Conservation (phyloP, 2,329 filamentous ascomycete genomes). For the Arthroderma sp. region DNA sequence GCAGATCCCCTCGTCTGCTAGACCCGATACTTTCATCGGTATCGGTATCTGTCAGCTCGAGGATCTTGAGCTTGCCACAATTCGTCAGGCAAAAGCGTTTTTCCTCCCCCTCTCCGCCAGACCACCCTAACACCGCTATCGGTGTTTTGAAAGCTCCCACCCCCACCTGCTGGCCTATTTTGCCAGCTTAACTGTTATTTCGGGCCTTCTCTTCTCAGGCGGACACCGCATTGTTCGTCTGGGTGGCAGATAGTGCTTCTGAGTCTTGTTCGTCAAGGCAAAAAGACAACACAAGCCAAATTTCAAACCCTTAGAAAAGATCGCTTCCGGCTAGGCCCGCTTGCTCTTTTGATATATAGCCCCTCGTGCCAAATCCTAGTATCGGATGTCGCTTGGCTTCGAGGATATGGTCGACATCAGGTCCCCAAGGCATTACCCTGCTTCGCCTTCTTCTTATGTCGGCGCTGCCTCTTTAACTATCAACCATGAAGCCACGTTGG, state of each 20-base stretch:
- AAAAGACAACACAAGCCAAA: background rate
- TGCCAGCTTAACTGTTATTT: conserved; percentile 60
- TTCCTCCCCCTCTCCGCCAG: conserved; percentile 69
- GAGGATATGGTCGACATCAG: conserved; percentile 73
- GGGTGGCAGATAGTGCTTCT: conserved; percentile 93
- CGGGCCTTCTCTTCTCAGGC: conserved; percentile 97
- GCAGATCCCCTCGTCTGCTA: conserved; percentile 62
- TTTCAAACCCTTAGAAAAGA: background rate
- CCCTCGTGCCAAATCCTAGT: conserved; percentile 2
- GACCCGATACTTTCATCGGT: conserved; percentile 72
- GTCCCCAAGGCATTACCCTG: conserved; percentile 67
- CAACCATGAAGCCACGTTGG: conserved; percentile 85
- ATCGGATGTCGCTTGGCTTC: conserved; percentile 9
- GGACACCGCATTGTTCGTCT: conserved; percentile 91
- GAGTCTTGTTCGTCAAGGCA: conserved; percentile 22
- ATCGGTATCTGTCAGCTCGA: conserved; percentile 69
- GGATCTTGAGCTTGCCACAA: conserved; percentile 56
- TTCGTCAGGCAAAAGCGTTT: conserved; percentile 74
- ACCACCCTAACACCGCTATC: conserved; percentile 73
- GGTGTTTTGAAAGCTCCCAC: conserved; percentile 37
- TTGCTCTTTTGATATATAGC: conserved; percentile 11
- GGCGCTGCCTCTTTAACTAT: conserved; percentile 86
- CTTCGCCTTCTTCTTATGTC: conserved; percentile 62
- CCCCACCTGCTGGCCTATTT: conserved; percentile 52
- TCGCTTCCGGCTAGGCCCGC: conserved; percentile 1